These are phyloP conservation scores for Luffa acutangula DNA, from an alignment of 306 rosid species.

Conservation along the genomic window DNA sequence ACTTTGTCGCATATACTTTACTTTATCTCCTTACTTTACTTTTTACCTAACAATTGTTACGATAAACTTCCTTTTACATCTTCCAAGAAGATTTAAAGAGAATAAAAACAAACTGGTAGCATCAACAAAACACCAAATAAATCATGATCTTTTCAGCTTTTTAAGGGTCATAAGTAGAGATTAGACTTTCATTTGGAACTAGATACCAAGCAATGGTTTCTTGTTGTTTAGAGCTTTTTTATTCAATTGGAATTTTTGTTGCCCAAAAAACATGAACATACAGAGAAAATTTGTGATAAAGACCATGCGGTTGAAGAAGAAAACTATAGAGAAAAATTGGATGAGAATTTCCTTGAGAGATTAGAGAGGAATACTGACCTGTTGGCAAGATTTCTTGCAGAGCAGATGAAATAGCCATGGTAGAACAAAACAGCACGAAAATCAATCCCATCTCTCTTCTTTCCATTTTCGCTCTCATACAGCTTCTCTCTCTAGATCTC, in stretches of 20 bases:
- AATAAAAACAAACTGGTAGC: not conserved
- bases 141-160: not conserved
- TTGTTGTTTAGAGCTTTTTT: not conserved
- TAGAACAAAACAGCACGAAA: conserved; percentile 20
- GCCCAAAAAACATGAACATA: not conserved
- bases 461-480: conserved; percentile 15
- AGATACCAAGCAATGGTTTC: not conserved
- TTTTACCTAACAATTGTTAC: not conserved
- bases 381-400: conserved; percentile 28
- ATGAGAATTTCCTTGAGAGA: not conserved
- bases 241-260: not conserved
- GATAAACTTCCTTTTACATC: not conserved
- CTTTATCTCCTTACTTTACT: not conserved
- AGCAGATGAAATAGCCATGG: conserved; percentile 21
- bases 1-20: not conserved
- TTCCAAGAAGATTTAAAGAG: not conserved
- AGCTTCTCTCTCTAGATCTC: not conserved
- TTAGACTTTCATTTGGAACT: not conserved
- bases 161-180: not conserved
- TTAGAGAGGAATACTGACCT: conserved; percentile 28
- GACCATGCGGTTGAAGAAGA: not conserved
- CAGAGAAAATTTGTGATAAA: not conserved
- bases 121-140: not conserved
- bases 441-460: conserved; percentile 21
- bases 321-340: not conserved